Base-by-base conservation (phyloP, 2,329 filamentous ascomycete species). In the Talaromyces sp. region DNA sequence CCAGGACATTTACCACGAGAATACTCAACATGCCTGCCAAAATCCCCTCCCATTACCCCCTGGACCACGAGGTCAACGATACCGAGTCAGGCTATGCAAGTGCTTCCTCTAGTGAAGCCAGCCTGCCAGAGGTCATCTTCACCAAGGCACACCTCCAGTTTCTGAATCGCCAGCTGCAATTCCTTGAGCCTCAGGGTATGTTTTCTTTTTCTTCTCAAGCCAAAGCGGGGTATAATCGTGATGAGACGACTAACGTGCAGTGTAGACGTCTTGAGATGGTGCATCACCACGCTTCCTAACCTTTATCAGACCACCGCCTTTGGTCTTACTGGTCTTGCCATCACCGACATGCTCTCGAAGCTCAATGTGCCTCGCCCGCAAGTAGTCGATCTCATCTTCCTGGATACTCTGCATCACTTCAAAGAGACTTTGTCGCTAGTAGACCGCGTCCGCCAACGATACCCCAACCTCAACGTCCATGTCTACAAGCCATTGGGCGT, bases 261-360 rank as follows among this genome's bases (percentile, higher is more conserved):
- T 64, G 31, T 45, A 85, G 94, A 97, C 69, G 90, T 98, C 72
- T 86, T 99, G 67, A 90, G 88, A 80, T 97, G 96, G 90, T 92
- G 90, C 84, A 90, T 94, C 75, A 89, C 91, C 72, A 90, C 94
- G 72, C 90, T 99, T 72, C 95, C 95, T 73, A 90, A 90, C 75
- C 87, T 98, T 52, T 97, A 87, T 81, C 91, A 95, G 79, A 92
- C 90, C 50, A 94, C 91, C 13, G 91, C 91, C 64, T 94, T 94
- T 74, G 91, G 91, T 62, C 80, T 94, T 67, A 91, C 90, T 1
- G 92, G 92, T 50, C 87, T 95, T 39, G 91, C 88, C 69, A 93
- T 90, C 66, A 84, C 95, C 74, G 92, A 96, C 79, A 93, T 83
- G 80, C 74, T 83, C 19, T 83, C 82, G 41, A 83, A 83, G 70